Conservation (phyloP, 352 stramenopile species). For the Proteromonas lacertae region DNA sequence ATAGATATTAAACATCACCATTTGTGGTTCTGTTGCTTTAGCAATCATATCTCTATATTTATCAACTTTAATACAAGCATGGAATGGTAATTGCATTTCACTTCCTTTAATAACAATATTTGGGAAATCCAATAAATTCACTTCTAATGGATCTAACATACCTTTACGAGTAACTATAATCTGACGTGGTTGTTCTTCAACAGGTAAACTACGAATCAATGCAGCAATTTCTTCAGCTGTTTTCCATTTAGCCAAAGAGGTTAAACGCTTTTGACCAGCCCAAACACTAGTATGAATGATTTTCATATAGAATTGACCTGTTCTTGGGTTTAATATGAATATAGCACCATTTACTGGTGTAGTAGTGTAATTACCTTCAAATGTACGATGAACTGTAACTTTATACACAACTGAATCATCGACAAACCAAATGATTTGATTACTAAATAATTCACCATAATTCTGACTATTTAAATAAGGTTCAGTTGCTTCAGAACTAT, state of each 20-base stretch:
- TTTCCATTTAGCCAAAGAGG: conserved; percentile 98
- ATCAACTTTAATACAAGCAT: conserved; percentile 93
- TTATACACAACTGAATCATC: conserved; percentile 95
- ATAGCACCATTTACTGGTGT: conserved; percentile 99
- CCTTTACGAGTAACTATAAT: conserved; percentile 99
- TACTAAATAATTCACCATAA: conserved; percentile 97
- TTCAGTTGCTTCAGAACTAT: conserved; percentile 96
- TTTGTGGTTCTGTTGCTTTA: conserved; percentile 92
- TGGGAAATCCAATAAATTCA: conserved; percentile 94
- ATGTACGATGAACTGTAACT: conserved; percentile 81
- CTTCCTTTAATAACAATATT: conserved; percentile 61
- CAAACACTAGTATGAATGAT: conserved; percentile 99
- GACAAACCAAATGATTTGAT: conserved; percentile 99
- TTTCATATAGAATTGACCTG: conserved; percentile 95
- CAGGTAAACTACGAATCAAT: conserved; percentile 84
- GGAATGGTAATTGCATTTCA: conserved; percentile 94
- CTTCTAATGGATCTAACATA: conserved; percentile 94
- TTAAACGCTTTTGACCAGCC: conserved; percentile 93
- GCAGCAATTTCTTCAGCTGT: conserved; percentile 97
- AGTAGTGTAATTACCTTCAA: conserved; percentile 91
- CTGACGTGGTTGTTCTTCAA: conserved; percentile 98
- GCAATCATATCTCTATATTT: conserved; percentile 98
- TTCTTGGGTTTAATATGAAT: conserved; percentile 98
- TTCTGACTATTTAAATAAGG: conserved; percentile 97
- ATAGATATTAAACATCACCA: conserved; percentile 99